Evolutionary conservation across 805 yeast genomes (phyloP), one percentile per base, ranked within the genome.

Genomic region (Suhomyces sp.): DNA sequence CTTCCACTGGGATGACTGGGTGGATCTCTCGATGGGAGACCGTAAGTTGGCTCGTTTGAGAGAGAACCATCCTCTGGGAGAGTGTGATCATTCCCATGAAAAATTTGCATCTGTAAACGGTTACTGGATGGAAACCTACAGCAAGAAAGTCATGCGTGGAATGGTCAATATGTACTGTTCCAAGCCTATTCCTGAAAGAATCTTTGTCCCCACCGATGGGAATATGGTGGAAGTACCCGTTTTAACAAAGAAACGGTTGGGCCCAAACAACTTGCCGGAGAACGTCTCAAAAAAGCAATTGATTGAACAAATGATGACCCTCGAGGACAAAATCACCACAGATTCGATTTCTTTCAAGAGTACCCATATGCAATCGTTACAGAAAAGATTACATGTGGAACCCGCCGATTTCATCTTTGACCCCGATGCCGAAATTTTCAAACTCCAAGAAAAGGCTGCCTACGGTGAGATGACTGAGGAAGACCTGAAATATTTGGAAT

Each of bases 1-100:
- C 38, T 63, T 63, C 46, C 70, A 64, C 44, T 64, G 70, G 70
- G 70, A 64, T 39, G 67, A 64, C 41, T 63, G 67, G 64, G 50
- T 59, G 15, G 69, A 62, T 36, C 37, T 56, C 21, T 37, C 41
- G 11, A 54, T 59, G 5, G 66, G 49, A 0, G 38, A 56, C 31
- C 10, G 38, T 9, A 25, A 54, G 4, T 38, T 64, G 12, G 40
- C 43, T 14, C 22, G 35, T 9, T 50, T 43, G 20, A 42, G 60
- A 18, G 25, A 28, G 6, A 19, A 30, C 3, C 34, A 30, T 24
- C 44, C 55, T 14, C 45, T 43, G 4, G 65, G 64, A 3, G 9
- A 31, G 17, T 63, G 69, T 37, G 56, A 50, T 19, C 29, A 33
- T n/a, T 28, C 28, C 7, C 28, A 58, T 15, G 35, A 34, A 5